A percentile compares a stretch with the other conserved stretches of the same genome.
phyloP scores from a whole-genome alignment of 768 basidiomycete species.

The Boletus insuetus region DNA sequence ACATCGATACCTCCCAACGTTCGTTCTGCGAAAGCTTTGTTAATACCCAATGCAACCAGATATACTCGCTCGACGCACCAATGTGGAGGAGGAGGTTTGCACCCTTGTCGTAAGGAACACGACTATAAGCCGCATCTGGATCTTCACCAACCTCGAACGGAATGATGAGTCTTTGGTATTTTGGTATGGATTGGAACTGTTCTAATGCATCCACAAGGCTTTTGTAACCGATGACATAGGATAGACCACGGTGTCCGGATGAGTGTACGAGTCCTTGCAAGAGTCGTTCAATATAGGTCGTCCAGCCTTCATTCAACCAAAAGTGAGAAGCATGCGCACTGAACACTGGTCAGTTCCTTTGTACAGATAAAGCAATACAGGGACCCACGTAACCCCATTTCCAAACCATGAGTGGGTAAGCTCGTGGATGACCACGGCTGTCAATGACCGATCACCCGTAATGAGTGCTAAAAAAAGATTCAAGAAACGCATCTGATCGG shows the following conservation, averaged over 20 bases:
- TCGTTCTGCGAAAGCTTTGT: conserved; percentile 35
- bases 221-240: conserved; percentile 74
- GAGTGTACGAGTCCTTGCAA: conserved; percentile 68
- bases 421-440: conserved; percentile 89
- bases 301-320: conserved; percentile 94
- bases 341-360: neutral
- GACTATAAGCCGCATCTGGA: conserved; percentile 72
- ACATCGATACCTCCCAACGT: conserved; percentile 54
- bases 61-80: conserved; percentile 38
- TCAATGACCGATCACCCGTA: conserved; percentile 81
- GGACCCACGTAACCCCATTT: conserved; percentile 74
- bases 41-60: neutral
- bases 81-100: conserved; percentile 84
- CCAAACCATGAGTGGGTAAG: conserved; percentile 88
- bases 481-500: neutral
- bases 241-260: conserved; percentile 75
- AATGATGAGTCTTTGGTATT: conserved; percentile 77
- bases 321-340: conserved; percentile 75
- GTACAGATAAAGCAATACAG: conserved; percentile 7
- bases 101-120: conserved; percentile 88
- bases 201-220: conserved; percentile 68
- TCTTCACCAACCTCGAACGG: conserved; percentile 71
- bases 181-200: conserved; percentile 55
- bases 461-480: conserved; percentile 54
- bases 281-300: conserved; percentile 88